These are phyloP conservation scores for Nicotiana tomentosiformis DNA, from an alignment of 257 asterid species.

Conservation along the genomic window DNA sequence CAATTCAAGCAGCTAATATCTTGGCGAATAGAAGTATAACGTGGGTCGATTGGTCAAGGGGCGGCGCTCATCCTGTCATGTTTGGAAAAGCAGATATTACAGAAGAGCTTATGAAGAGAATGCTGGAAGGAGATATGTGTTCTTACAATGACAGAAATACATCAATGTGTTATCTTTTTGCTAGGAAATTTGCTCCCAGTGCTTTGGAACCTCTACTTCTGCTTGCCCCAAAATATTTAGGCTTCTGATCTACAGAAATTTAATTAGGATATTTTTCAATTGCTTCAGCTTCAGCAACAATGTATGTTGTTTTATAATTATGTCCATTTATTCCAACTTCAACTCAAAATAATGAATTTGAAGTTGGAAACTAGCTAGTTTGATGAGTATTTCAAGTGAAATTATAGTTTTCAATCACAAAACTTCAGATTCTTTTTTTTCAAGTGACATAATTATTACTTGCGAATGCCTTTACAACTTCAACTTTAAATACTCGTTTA, in stretches of 20 bases:
- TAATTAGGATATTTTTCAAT: no score
- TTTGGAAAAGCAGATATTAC: conserved; percentile 46
- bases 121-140: conserved; percentile 30
- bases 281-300: no score
- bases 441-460: no score
- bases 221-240: conserved; percentile 44
- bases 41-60: conserved; percentile 73
- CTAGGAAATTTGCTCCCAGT: conserved; percentile 59
- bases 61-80: conserved; percentile 68
- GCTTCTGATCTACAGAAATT: conserved; percentile 22
- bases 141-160: conserved; percentile 30
- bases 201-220: conserved; percentile 42
- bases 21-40: conserved; percentile 54
- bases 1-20: conserved; percentile 23
- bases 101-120: conserved; percentile 32
- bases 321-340: no score
- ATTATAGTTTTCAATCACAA: no score
- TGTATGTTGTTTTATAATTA: no score
- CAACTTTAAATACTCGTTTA: no score
- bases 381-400: no score
- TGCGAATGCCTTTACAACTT: no score
- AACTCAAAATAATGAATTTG: no score
- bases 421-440: no score
- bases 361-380: no score
- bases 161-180: conserved; percentile 43